phyloP scores from a whole-genome alignment of 345 rosid species.

The Conringia planisiliqua region DNA sequence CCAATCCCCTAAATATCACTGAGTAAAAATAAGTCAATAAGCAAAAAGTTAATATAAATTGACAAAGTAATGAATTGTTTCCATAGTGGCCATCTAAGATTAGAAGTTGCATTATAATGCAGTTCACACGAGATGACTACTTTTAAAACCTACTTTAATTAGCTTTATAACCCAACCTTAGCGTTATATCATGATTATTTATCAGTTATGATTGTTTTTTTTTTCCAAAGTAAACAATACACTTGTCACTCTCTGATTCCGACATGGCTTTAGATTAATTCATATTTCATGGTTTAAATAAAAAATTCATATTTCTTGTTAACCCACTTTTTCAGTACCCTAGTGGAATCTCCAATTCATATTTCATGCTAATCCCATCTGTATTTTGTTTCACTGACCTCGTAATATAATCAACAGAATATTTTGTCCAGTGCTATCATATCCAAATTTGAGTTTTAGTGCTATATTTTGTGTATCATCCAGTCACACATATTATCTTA shows the following conservation, averaged over 20 bases:
- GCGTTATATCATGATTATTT: constrained; percentile 14
- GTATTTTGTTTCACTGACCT: not conserved
- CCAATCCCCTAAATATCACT: constrained; percentile 11
- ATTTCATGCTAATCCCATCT: not conserved
- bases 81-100: constrained; percentile 43
- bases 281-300: not conserved
- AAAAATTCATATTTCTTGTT: not conserved
- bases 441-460: not conserved
- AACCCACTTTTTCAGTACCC: not conserved
- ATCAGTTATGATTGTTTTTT: constrained; percentile 22
- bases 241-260: constrained; percentile 24
- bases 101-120: constrained; percentile 30
- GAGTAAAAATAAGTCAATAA: not conserved
- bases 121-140: constrained; percentile 24
- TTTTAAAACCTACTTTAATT: constrained; percentile 10
- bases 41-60: not conserved
- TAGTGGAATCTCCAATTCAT: constrained; percentile 14
- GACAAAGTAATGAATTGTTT: constrained; percentile 22
- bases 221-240: constrained; percentile 17
- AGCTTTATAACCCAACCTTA: constrained; percentile 24
- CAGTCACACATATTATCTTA: not conserved
- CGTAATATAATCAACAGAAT: not conserved
- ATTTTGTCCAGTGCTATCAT: not conserved
- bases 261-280: not conserved
- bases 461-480: not conserved